These are phyloP conservation scores for Prinsepia uniflora DNA, from an alignment of 306 rosid species.

Conservation along the genomic window DNA sequence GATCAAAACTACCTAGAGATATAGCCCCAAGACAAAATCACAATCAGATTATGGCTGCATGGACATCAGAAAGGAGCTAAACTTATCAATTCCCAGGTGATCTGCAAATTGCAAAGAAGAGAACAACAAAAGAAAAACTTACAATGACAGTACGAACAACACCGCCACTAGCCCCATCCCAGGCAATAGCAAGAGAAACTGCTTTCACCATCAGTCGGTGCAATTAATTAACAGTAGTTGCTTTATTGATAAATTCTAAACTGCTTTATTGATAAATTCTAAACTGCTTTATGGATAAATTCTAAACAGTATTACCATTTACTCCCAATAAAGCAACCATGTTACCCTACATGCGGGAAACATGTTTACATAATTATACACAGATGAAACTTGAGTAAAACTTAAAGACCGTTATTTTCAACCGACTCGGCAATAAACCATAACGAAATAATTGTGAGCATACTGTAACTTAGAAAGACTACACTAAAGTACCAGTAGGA, in stretches of 20 bases:
- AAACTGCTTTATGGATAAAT: too few species aligned
- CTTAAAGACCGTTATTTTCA: neutral
- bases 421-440: neutral
- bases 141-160: constrained; percentile 89
- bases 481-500: neutral
- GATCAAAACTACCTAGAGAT: neutral
- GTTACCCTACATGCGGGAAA: neutral
- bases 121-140: constrained; percentile 26
- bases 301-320: neutral
- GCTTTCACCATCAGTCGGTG: constrained; percentile 78
- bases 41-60: neutral
- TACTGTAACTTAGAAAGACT: neutral
- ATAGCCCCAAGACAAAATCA: neutral
- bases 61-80: neutral
- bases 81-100: neutral
- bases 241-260: constrained; percentile 1
- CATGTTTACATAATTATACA: neutral
- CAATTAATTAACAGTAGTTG: constrained; percentile 3
- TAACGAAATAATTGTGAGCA: neutral
- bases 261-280: too few species aligned
- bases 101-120: neutral
- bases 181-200: constrained; percentile 91
- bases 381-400: neutral
- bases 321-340: too few species aligned
- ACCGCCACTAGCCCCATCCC: constrained; percentile 98